Base-by-base conservation (phyloP, 768 basidiomycete species). In the Omphalotus guepiniiformis region DNA sequence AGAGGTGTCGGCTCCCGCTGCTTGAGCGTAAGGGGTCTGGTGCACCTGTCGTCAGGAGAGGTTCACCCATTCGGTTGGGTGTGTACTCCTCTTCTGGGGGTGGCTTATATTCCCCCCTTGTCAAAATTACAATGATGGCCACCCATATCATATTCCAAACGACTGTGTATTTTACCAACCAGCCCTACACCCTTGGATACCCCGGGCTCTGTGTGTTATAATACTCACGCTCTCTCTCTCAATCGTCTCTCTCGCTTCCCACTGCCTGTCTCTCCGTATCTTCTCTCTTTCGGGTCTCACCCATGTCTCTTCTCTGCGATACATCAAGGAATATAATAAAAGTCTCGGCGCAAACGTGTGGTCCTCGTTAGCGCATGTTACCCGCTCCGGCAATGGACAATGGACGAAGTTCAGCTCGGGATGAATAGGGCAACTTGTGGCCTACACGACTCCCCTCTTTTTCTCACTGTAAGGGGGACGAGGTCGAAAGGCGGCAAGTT, bases 1-100 rank as follows among this genome's bases (percentile, higher is more conserved):
- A 53, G 63, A 63, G 29, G 50, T 58, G 48, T 59, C 58, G 53
- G 61, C 63, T 52, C 66, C 61, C 51, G 61, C 59, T 46, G 53
- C 56, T 47, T 55, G 55, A 36, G 40, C 48, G 21, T 26, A 37
- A 47, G 15, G 4, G 23, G 21, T 28, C 16, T 51, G 39, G 34
- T 45, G 36, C 29, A 37, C 38, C 13, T 29, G 39, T 47, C 43
- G 29, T 42, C 50, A 16, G 13, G 9, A 12, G 39, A 12, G 41
- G 11, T 27, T 9, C 26, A n/a, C 28, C 41, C 19, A 22, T 26
- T 40, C 18, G 9, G 9, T 32, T n/a, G 30, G n/a, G 9, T 9
- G 9, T n/a, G 9, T 32, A 9, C n/a, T 40, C 25, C 23, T n/a
- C 39, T 22, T 26, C n/a, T 23, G 7, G 4, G n/a, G n/a, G 35